Conservation (phyloP, 768 basidiomycete genomes). For the Dacryopinax primogenitus region DNA sequence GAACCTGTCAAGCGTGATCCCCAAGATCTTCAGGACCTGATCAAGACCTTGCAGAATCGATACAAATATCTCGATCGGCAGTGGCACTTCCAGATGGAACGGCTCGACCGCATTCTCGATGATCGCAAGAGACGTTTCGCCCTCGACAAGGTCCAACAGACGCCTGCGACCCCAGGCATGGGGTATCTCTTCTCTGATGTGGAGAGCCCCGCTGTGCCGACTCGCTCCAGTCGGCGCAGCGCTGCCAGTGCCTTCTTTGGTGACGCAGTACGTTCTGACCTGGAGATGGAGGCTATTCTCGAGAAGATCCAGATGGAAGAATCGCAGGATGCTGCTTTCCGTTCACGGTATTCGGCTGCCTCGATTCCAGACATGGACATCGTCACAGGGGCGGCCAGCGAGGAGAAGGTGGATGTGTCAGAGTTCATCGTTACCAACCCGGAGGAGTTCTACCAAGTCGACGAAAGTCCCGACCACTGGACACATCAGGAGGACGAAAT, state of each 20-base stretch:
- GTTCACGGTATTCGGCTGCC: constrained; percentile 76
- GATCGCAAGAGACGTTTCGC: background rate
- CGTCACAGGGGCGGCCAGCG: constrained; percentile 41
- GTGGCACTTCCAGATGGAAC: background rate
- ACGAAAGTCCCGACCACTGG: constrained; percentile 73
- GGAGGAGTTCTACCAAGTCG: constrained; percentile 56
- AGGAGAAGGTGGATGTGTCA: constrained; percentile 23
- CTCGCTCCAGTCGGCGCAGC: background rate
- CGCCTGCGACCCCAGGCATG: background rate
- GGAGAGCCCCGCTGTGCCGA: background rate
- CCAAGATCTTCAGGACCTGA: background rate
- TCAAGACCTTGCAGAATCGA: background rate
- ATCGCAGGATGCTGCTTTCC: constrained; percentile 77
- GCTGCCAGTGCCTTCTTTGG: constrained; percentile 49
- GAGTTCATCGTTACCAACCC: constrained; percentile 80
- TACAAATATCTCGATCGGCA: background rate
- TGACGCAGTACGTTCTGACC: constrained; percentile 83
- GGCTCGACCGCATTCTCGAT: background rate
- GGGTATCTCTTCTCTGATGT: background rate
- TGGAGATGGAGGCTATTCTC: constrained; percentile 95
- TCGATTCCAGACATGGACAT: constrained; percentile 83
- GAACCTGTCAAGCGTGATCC: background rate
- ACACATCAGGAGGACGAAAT: constrained; percentile 67
- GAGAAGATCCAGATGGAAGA: constrained; percentile 88
- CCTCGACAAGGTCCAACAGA: background rate